A percentile compares a stretch with the other conserved stretches of the same genome.
phyloP scores from a whole-genome alignment of 2,329 filamentous ascomycete genomes.

The Didymella glomerata region DNA sequence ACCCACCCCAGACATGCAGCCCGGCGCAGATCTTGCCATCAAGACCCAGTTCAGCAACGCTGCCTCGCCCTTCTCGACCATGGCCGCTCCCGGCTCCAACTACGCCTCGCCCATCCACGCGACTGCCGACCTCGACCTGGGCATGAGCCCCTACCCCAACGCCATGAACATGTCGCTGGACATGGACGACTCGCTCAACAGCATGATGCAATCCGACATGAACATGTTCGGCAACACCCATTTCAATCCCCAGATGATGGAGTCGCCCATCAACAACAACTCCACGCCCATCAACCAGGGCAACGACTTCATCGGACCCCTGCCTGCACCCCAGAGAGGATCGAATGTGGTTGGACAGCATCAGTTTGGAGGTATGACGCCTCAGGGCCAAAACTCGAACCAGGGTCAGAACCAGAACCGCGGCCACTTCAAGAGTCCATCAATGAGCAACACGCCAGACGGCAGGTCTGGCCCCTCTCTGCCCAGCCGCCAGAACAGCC shows the following conservation, averaged over 20 bases:
- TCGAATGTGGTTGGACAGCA: slow-evolving; percentile 22
- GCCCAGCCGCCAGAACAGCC: slow-evolving; percentile 37
- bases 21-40: slow-evolving; percentile 50
- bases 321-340: slow-evolving; percentile 45
- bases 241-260: slow-evolving; percentile 51
- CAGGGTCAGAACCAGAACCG: slow-evolving; percentile 20
- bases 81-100: slow-evolving; percentile 51
- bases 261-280: slow-evolving; percentile 51
- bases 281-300: slow-evolving; percentile 16
- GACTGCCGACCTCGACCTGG: slow-evolving; percentile 52
- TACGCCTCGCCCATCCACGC: slow-evolving; percentile 57
- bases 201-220: slow-evolving; percentile 51
- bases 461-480: slow-evolving; percentile 32
- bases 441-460: slow-evolving; percentile 44
- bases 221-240: slow-evolving; percentile 53
- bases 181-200: slow-evolving; percentile 50
- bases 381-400: slow-evolving; percentile 34
- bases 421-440: slow-evolving; percentile 38
- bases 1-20: slow-evolving; percentile 32
- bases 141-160: slow-evolving; percentile 55
- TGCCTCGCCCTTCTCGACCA: slow-evolving; percentile 46
- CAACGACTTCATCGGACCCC: slow-evolving; percentile 43
- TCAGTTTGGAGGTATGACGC: slow-evolving; percentile 6
- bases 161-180: slow-evolving; percentile 56
- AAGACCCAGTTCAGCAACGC: slow-evolving; percentile 53